phyloP scores from a whole-genome alignment of 164 flowering plant genomes.

The Stephania cephalantha region DNA sequence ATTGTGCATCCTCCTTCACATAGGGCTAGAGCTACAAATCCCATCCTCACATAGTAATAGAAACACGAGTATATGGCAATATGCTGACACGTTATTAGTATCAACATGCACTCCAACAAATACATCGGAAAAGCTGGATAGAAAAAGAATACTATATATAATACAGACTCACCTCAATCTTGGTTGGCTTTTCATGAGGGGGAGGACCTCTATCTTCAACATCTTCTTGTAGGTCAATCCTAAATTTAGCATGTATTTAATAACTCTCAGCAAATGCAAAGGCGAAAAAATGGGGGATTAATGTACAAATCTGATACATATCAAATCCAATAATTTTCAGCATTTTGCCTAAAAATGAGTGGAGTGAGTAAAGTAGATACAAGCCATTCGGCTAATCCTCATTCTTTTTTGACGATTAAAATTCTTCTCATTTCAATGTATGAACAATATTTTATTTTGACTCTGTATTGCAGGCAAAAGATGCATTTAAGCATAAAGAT shows the following conservation, averaged over 20 bases:
- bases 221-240: constrained; percentile 38
- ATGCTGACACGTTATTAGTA: background rate
- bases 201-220: constrained; percentile 20
- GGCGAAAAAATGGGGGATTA: background rate
- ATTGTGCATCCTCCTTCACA: too few relatives aligned
- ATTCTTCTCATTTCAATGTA: too few relatives aligned
- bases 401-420: background rate
- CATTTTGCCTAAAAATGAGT: background rate
- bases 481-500: too few relatives aligned
- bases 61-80: background rate
- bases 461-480: too few relatives aligned
- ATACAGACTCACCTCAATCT: constrained; percentile 33
- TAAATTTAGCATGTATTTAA: constrained; percentile 18
- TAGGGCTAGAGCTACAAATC: too few relatives aligned
- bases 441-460: too few relatives aligned
- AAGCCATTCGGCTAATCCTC: background rate
- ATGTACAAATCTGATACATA: background rate
- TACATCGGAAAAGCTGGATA: background rate
- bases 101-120: background rate
- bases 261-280: background rate
- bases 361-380: background rate
- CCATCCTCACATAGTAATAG: too few relatives aligned
- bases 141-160: background rate
- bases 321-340: background rate
- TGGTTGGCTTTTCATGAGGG: constrained; percentile 25